phyloP scores from a whole-genome alignment of 257 asterid species.

The Solanum bukasovii region DNA sequence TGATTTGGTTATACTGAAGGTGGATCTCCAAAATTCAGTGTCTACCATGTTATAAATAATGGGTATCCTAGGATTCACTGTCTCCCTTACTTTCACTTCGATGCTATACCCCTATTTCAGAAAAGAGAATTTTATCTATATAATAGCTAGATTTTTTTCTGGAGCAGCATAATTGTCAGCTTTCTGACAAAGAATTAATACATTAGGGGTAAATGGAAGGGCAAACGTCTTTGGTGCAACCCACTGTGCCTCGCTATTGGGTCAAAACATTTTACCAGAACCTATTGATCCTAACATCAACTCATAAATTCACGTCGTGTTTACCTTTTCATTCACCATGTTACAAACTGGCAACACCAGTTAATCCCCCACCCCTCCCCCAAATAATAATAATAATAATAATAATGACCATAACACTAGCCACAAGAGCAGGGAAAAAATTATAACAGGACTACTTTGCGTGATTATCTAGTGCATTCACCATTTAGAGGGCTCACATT shows the following conservation, averaged over 20 bases:
- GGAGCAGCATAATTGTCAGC: neutral
- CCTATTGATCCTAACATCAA: neutral
- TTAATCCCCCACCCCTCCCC: neutral
- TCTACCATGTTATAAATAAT: neutral
- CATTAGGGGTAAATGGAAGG: neutral
- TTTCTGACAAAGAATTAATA: neutral
- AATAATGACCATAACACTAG: neutral
- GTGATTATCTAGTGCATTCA: neutral
- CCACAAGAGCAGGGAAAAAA: neutral
- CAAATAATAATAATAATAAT: no score
- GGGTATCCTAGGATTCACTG: neutral
- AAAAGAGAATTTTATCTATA: neutral
- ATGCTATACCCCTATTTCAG: neutral
- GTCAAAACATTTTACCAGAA: neutral
- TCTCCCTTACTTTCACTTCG: neutral
- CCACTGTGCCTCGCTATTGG: neutral
- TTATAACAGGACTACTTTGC: neutral
- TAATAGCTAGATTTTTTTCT: neutral
- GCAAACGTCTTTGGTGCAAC: neutral
- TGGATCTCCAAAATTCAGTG: neutral
- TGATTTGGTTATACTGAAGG: neutral
- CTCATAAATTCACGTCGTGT: neutral
- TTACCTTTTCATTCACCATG: neutral
- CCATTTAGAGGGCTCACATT: neutral
- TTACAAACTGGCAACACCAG: neutral